A percentile compares a stretch with the other conserved stretches of the same genome.
phyloP scores from a whole-genome alignment of 2,329 filamentous ascomycete species.

The Rutstroemia sp. region DNA sequence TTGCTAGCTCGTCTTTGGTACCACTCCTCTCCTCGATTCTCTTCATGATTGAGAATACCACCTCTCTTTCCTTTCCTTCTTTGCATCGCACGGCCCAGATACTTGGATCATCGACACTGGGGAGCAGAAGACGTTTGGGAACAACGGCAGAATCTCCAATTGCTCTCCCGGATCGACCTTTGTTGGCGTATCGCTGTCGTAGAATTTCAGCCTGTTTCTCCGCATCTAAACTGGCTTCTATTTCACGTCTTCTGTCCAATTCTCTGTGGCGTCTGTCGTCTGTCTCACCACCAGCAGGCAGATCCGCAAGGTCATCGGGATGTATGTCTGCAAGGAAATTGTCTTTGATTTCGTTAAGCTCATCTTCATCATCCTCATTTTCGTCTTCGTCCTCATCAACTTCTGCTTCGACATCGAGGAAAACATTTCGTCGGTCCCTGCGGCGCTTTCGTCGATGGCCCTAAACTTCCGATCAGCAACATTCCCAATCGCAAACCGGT shows the following conservation, averaged over 20 bases:
- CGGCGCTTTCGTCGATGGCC: constrained; percentile 72
- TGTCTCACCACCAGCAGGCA: constrained; percentile 64
- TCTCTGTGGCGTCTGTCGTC: constrained; percentile 92
- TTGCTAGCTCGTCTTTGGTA: constrained; percentile 72
- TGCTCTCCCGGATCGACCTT: constrained; percentile 60
- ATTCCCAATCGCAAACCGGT: constrained; percentile 9
- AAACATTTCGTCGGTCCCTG: constrained; percentile 69
- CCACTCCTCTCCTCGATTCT: constrained; percentile 73
- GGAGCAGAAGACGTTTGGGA: constrained; percentile 78
- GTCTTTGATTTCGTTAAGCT: constrained; percentile 68
- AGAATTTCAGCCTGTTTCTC: constrained; percentile 87
- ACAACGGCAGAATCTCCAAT: constrained; percentile 67
- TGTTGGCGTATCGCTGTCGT: constrained; percentile 80
- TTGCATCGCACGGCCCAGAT: constrained; percentile 94
- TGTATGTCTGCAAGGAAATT: constrained; percentile 86
- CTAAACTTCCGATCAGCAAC: constrained; percentile 31
- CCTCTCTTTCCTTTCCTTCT: constrained; percentile 90
- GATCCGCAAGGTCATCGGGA: constrained; percentile 77
- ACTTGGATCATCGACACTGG: constrained; percentile 88
- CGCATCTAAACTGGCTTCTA: constrained; percentile 81
- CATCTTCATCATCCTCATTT: constrained; percentile 81
- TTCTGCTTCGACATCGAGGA: constrained; percentile 97
- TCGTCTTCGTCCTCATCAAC: constrained; percentile 92
- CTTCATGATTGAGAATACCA: constrained; percentile 81
- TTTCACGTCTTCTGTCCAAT: constrained; percentile 84